Evolutionary conservation across 805 yeast species (phyloP).

Genomic region (Ogataea paradorogensis): DNA sequence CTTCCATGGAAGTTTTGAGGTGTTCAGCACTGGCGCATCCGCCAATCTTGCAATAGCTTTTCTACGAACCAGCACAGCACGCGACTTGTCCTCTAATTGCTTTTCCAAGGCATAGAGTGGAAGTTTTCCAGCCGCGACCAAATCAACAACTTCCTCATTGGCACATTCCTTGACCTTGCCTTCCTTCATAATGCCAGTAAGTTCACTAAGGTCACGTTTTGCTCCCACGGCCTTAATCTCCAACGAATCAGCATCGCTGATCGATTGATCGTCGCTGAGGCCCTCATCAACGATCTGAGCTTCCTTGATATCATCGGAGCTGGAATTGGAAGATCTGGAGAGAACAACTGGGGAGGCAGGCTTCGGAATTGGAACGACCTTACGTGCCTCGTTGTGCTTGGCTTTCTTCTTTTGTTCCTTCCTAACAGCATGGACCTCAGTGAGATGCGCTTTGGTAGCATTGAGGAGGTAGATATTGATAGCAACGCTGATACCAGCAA

Average conservation of each 20-base stretch:
- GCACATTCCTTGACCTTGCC: conserved; percentile 67
- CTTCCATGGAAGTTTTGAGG: conserved; percentile 71
- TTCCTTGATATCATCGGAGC: conserved; percentile 33
- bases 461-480: conserved; percentile 83
- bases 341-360: conserved; percentile 14
- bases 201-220: conserved; percentile 58
- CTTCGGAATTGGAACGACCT: conserved; percentile 8
- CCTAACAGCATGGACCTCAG: conserved; percentile 15
- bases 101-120: conserved; percentile 95
- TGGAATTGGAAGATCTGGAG: conserved; percentile 15
- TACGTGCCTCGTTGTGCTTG: conserved; percentile 12
- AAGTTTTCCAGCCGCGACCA: conserved; percentile 72
- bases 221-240: conserved; percentile 12
- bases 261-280: conserved; percentile 24
- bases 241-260: conserved; percentile 33
- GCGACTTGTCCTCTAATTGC: conserved; percentile 78
- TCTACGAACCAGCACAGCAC: conserved; percentile 94
- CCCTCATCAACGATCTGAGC: conserved; percentile 34
- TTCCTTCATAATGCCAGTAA: conserved; percentile 57
- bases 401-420: conserved; percentile 14
- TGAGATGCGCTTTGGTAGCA: conserved; percentile 67
- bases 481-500: conserved; percentile 70
- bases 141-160: conserved; percentile 69
- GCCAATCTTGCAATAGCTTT: conserved; percentile 84
- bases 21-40: conserved; percentile 73